Base-by-base conservation (phyloP, 352 stramenopile species). In the Phytophthora vignae region DNA sequence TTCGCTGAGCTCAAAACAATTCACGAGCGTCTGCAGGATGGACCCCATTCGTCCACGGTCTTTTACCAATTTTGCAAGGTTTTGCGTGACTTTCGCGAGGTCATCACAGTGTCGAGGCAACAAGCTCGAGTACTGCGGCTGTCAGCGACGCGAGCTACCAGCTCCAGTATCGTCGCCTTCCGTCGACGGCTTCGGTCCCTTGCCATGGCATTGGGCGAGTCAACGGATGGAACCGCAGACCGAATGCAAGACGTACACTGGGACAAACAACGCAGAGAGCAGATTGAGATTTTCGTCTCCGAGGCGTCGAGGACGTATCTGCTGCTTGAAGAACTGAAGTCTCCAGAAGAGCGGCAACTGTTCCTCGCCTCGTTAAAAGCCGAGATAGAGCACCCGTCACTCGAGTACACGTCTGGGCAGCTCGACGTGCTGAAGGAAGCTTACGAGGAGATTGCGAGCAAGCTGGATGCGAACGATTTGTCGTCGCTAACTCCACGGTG, bases 281-380 rank as follows among this genome's bases (percentile, higher is more conserved):
- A 44, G 8, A 44, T 54, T 1, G 56, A 53, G 22, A 25, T 44
- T 12, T 63, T 63, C 4, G 3, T 63, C 7, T 63, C 38, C 1
- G 56, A 44, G 7, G 25, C 19, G 12, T 54, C 56, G 10, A 29
- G 54, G 19, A 44, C 56, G 6, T 44, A 63, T 29, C 56, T 63
- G 27, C 15, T 63, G 15, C 15, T 63, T 10, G 27, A 63, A 29
- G 56, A 53, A 10, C 42, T 63, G 3, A 63, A 54, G 40, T 29
- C 56, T 3, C 8, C 17, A 29, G 53, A 59, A 27, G 53, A 59
- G 29, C 15, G 53, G 19, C 14, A 4, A 10, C 6, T 33, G 15
- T 59, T 59, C 22, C 29, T 59, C 5, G 15, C 21, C 9, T 46
- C 19, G 10, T 27, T 60, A 33, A 38, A 49, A 33, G 21, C 33